Conservation (phyloP, 495 filamentous ascomycete genomes). For the Penicillium crystallinum region DNA sequence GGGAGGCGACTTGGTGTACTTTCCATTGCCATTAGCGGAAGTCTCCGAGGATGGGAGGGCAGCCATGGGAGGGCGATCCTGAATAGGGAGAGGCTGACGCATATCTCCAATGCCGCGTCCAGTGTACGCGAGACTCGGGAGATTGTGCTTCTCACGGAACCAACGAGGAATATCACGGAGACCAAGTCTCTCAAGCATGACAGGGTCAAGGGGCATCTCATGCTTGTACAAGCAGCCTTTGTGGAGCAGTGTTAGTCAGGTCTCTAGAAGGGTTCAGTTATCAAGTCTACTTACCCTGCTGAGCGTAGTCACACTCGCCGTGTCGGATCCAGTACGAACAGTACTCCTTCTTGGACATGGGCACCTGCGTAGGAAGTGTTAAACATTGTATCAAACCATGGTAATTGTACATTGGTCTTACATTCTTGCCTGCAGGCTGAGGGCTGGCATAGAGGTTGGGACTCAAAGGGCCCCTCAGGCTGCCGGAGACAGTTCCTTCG, state of each 20-base stretch:
- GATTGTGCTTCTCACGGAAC: constrained; percentile 45
- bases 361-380: constrained; percentile 5
- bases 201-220: constrained; percentile 66
- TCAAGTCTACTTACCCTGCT: constrained; percentile 49
- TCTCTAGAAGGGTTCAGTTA: background rate
- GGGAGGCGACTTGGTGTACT: background rate
- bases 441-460: background rate
- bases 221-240: constrained; percentile 76
- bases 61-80: constrained; percentile 10
- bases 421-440: background rate
- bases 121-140: constrained; percentile 25
- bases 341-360: constrained; percentile 58
- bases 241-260: constrained; percentile 4
- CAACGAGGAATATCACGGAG: constrained; percentile 51
- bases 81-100: constrained; percentile 10
- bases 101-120: constrained; percentile 3
- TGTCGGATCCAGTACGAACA: constrained; percentile 85
- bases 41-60: constrained; percentile 9
- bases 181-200: constrained; percentile 58
- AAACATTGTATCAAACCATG: background rate
- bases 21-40: background rate
- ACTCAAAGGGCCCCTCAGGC: background rate
- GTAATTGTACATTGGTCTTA: background rate
- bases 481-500: background rate
- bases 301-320: constrained; percentile 76